Conservation (phyloP, 148 eudicot species). For the Limonium bicolor region DNA sequence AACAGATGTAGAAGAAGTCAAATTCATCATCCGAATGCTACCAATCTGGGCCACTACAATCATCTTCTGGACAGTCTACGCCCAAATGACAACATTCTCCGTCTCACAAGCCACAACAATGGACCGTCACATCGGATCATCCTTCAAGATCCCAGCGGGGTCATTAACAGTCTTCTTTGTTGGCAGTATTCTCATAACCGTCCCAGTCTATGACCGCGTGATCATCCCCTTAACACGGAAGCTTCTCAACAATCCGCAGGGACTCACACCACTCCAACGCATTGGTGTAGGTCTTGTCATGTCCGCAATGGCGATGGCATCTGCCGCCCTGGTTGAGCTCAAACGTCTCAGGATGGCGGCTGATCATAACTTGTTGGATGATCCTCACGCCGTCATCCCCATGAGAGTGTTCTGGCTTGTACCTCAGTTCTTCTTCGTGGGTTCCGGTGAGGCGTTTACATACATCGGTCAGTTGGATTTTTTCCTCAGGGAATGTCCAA, state of each 20-base stretch:
- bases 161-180: conserved; percentile 77
- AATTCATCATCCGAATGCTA: conserved; percentile 62
- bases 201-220: conserved; percentile 59
- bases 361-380: too few species aligned
- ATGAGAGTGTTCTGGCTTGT: too few species aligned
- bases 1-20: conserved; percentile 91
- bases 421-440: too few species aligned
- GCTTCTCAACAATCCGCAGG: conserved; percentile 23
- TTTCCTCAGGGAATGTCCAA: too few species aligned
- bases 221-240: conserved; percentile 33
- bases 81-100: conserved; percentile 92
- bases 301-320: too few species aligned
- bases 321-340: too few species aligned
- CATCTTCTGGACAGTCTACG: conserved; percentile 84
- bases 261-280: conserved; percentile 30
- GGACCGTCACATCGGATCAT: conserved; percentile 64
- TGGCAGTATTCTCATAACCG: conserved; percentile 60
- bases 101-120: conserved; percentile 84
- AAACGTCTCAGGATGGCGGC: too few species aligned
- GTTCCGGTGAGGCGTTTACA: too few species aligned
- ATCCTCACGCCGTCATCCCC: too few species aligned
- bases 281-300: too few species aligned
- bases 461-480: too few species aligned
- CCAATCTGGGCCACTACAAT: conserved; percentile 96
- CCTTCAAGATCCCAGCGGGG: conserved; percentile 72